Base-by-base conservation (phyloP, 306 rosid species). In the Cucumis cinereus region DNA sequence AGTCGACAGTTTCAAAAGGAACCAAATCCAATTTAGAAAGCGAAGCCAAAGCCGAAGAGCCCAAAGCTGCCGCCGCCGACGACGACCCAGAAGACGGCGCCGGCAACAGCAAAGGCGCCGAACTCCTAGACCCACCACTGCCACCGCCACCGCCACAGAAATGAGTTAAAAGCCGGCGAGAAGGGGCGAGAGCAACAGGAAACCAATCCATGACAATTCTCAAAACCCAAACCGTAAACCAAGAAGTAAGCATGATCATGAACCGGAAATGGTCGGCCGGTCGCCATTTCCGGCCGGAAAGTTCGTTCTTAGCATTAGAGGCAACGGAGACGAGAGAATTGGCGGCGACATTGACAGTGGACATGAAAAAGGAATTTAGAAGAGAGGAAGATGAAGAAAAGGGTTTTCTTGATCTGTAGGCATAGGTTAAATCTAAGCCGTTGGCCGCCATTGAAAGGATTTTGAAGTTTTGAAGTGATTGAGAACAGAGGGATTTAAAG, bases 321-420 rank as follows among this genome's bases (percentile, higher is more conserved):
- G 84, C 84, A 40, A 79, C 83, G n/a, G 83, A 81, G 49, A 84
- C 83, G 10, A 84, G 88, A 2, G 85, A 77, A 57, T 73, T 84
- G 17, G 85, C 85, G 20, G 88, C 85, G 20, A 74, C 35, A 19
- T 84, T 84, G 23, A 79, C 83, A 3, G 88, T 81, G 72, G 81
- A 84, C 77, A 77, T 76, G 78, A 84, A 84, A 30, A 84, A 58
- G n/a, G 70, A 75, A 41, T 45, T 59, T 5, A 75, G 52, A 2
- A 75, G 49, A 13, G 78, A 74, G 0, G 61, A 23, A 13, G 68
- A 4, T 19, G 77, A 53, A 33, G 6, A 52, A 6, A 62, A 17
- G 28, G 69, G 54, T 9, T 23, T 70, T 33, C 52, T 58, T 41
- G 52, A 45, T 50, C 53, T 75, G 17, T 56, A 75, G 26, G 55